These are phyloP conservation scores for Luffa acutangula DNA, from an alignment of 306 rosid species.

Conservation along the genomic window DNA sequence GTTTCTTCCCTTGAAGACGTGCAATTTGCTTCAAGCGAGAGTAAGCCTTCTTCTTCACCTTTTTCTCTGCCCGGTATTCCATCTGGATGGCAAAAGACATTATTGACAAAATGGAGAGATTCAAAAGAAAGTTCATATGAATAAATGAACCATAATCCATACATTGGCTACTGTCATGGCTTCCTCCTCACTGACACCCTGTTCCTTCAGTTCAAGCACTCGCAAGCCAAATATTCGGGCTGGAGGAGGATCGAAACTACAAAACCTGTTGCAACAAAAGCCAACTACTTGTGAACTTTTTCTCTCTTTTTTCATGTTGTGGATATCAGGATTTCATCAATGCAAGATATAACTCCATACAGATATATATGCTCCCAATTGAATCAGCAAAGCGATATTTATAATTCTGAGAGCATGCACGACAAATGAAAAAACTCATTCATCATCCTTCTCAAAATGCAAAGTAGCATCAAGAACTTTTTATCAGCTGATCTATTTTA, in stretches of 20 bases:
- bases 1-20: conserved; percentile 63
- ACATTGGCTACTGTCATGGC: conserved; percentile 82
- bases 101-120: neutral
- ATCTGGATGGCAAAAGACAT: conserved; percentile 34
- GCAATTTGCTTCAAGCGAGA: conserved; percentile 53
- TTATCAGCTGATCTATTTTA: neutral
- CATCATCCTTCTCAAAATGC: neutral
- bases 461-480: neutral
- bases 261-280: conserved; percentile 45
- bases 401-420: neutral
- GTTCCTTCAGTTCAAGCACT: conserved; percentile 69
- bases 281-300: neutral
- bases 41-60: conserved; percentile 67
- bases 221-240: conserved; percentile 60
- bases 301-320: neutral
- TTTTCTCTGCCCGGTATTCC: conserved; percentile 67
- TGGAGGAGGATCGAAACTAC: conserved; percentile 61
- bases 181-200: conserved; percentile 59
- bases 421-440: neutral
- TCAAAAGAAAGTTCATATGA: neutral
- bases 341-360: neutral
- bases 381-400: neutral
- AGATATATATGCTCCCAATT: neutral
- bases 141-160: conserved; percentile 13
- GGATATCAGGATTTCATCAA: neutral